A percentile compares a stretch with the other conserved stretches of the same genome.
Conservation (phyloP, 805 yeast species). For the Cyberlindnera suaveolens region DNA sequence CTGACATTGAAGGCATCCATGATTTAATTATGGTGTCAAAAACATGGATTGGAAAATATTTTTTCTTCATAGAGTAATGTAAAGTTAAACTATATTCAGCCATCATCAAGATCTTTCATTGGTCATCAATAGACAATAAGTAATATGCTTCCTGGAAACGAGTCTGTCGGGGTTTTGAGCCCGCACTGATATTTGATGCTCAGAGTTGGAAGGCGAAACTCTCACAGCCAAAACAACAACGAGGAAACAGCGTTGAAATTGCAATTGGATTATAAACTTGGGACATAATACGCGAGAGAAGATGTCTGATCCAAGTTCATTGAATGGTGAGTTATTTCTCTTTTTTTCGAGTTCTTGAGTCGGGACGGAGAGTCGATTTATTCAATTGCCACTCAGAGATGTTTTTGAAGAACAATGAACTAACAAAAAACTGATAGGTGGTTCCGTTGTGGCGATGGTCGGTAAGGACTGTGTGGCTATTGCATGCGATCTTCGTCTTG, state of each 20-base stretch:
- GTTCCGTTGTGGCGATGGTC: conserved; percentile 96
- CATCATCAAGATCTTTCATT: too few relatives aligned
- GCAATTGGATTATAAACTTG: too few relatives aligned
- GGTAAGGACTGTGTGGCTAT: conserved; percentile 98
- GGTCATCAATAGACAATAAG: background rate
- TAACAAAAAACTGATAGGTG: conserved; percentile 43
- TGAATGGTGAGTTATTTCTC: conserved; percentile 46
- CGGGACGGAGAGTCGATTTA: background rate
- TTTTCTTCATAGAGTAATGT: too few relatives aligned
- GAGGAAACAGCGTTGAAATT: too few relatives aligned
- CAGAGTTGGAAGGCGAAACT: conserved; percentile 1
- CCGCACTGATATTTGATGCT: background rate
- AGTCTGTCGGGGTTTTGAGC: background rate
- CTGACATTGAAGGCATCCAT: conserved; percentile 19
- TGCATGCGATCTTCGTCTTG: conserved; percentile 91
- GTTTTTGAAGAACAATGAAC: conserved; percentile 1
- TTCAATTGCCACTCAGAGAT: background rate
- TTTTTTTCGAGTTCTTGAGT: background rate
- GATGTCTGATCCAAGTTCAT: conserved; percentile 76
- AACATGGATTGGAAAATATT: too few relatives aligned
- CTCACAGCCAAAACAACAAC: background rate
- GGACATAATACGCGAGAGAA: background rate
- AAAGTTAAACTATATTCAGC: too few relatives aligned
- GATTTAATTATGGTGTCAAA: conserved; percentile 3
- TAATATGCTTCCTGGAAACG: background rate